These are phyloP conservation scores for Fusarium subglutinans DNA, from an alignment of 2,329 filamentous ascomycete genomes.

Conservation along the genomic window DNA sequence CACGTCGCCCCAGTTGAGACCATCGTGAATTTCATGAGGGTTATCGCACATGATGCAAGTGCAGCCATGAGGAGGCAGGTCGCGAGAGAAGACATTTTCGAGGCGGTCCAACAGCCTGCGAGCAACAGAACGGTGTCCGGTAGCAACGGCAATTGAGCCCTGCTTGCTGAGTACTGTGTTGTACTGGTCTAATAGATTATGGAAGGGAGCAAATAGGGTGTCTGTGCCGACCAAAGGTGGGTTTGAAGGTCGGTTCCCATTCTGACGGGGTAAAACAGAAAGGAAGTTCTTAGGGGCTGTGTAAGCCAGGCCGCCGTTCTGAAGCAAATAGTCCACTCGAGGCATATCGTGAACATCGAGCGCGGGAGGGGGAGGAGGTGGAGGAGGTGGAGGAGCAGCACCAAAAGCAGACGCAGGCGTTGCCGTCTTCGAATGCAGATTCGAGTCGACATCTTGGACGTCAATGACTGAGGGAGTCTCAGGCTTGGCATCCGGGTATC, in stretches of 20 bases:
- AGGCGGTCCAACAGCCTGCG: conserved; percentile 87
- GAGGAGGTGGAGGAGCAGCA: conserved; percentile 58
- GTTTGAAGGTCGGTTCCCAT: conserved; percentile 67
- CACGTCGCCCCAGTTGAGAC: conserved; percentile 94
- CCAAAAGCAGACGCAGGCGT: conserved; percentile 49
- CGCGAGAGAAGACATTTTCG: conserved; percentile 92
- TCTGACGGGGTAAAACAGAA: conserved; percentile 66
- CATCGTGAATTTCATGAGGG: conserved; percentile 69
- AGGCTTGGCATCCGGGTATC: conserved; percentile 54
- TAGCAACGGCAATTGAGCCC: conserved; percentile 93
- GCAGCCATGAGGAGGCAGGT: conserved; percentile 88
- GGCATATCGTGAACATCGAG: conserved; percentile 77
- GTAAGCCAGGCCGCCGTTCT: conserved; percentile 82
- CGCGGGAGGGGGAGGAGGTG: conserved; percentile 77
- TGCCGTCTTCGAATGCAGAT: conserved; percentile 50
- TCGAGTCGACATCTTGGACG: conserved; percentile 48
- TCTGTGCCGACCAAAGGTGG: conserved; percentile 73
- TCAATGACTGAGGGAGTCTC: conserved; percentile 48
- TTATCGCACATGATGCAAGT: conserved; percentile 83
- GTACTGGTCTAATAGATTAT: conserved; percentile 86
- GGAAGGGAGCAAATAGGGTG: conserved; percentile 83
- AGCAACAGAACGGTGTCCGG: conserved; percentile 94
- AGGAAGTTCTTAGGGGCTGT: conserved; percentile 79
- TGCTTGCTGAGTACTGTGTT: conserved; percentile 81
- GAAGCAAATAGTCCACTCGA: conserved; percentile 89